A percentile compares a stretch with the other conserved stretches of the same genome.
Conservation (phyloP, 345 rosid genomes). For the Lagerstroemia speciosa region DNA sequence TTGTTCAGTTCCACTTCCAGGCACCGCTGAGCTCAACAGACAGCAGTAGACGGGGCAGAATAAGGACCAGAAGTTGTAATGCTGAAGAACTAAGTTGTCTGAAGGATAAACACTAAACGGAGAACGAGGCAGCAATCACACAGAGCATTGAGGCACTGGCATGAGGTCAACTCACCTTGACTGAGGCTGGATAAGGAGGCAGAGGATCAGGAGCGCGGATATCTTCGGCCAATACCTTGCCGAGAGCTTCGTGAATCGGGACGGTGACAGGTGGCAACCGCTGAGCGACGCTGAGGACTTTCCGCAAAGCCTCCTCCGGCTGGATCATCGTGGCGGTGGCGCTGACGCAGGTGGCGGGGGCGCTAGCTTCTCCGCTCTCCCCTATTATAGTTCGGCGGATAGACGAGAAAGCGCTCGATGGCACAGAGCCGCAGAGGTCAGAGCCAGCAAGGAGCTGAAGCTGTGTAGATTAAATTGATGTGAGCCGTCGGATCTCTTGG, state of each 20-base stretch:
- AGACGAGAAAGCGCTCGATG: background rate
- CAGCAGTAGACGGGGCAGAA: background rate
- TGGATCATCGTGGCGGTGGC: constrained; percentile 36
- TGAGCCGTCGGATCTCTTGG: background rate
- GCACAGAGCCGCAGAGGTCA: background rate
- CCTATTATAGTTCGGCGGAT: constrained; percentile 14
- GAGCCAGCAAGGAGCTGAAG: background rate
- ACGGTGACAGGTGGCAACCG: constrained; percentile 50
- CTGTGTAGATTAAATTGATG: background rate
- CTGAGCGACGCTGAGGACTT: constrained; percentile 44
- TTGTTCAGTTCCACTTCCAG: background rate
- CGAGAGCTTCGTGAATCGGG: constrained; percentile 56
- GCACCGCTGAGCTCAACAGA: background rate
- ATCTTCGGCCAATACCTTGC: constrained; percentile 79
- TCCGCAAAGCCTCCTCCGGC: constrained; percentile 53
- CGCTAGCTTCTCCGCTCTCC: constrained; percentile 12
- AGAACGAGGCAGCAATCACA: background rate
- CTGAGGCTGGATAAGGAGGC: constrained; percentile 93
- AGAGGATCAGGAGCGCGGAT: constrained; percentile 75
- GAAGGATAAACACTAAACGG: background rate
- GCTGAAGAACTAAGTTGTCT: background rate
- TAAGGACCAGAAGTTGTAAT: background rate
- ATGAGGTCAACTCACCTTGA: constrained; percentile 37
- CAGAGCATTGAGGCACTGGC: background rate
- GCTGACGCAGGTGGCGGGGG: constrained; percentile 11